A percentile compares a stretch with the other conserved stretches of the same genome.
These are phyloP conservation scores for Lachnellula occidentalis DNA, from an alignment of 2,329 filamentous ascomycete genomes.

Conservation along the genomic window DNA sequence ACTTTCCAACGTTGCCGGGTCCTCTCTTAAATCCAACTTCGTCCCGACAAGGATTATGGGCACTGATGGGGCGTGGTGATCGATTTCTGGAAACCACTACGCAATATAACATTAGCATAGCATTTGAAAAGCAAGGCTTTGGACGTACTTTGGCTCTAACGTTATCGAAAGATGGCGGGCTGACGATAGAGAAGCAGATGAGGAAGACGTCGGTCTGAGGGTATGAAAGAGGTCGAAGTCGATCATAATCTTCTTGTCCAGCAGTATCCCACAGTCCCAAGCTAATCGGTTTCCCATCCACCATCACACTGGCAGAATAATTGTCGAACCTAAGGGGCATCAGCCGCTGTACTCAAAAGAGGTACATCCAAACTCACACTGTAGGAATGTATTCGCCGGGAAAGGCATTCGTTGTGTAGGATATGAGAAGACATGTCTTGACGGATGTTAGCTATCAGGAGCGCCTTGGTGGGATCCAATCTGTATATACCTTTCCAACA, in stretches of 20 bases:
- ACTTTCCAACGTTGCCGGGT: constrained; percentile 73
- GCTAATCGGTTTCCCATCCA: constrained; percentile 96
- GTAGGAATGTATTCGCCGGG: constrained; percentile 99
- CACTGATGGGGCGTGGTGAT: constrained; percentile 90
- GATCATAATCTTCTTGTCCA: constrained; percentile 97
- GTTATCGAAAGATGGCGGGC: constrained; percentile 97
- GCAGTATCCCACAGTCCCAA: constrained; percentile 97
- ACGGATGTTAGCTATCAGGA: constrained; percentile 27
- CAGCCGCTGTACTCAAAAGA: constrained; percentile 7
- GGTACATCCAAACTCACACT: constrained; percentile 55
- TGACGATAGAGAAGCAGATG: constrained; percentile 98
- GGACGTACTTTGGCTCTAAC: constrained; percentile 86
- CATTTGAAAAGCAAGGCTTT: constrained; percentile 1
- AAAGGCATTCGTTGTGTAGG: constrained; percentile 98
- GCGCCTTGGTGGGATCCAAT: background rate
- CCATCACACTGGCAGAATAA: constrained; percentile 98
- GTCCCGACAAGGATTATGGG: constrained; percentile 96
- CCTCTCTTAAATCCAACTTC: constrained; percentile 92
- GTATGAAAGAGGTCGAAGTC: constrained; percentile 90
- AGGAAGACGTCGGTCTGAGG: constrained; percentile 98
- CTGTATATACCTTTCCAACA: constrained; percentile 78
- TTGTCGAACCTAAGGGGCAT: constrained; percentile 75
- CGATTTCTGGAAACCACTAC: constrained; percentile 96
- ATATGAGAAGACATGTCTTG: constrained; percentile 97
- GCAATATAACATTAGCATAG: constrained; percentile 9